Evolutionary conservation across 345 rosid species (phyloP), one percentile per base, ranked within the genome.

Genomic region (Heritiera littoralis): DNA sequence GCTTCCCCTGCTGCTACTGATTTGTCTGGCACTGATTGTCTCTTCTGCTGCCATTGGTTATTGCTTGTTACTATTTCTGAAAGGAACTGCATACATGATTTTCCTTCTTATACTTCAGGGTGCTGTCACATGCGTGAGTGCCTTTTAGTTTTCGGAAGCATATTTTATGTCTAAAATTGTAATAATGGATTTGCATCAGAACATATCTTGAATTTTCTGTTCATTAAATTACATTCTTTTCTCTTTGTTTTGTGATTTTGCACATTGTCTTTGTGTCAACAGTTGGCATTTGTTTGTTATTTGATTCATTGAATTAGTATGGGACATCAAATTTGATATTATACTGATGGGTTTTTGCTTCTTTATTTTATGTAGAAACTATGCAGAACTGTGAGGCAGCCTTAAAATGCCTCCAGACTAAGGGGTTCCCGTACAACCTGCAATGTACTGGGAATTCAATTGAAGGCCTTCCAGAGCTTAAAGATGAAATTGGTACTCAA

Each of bases 351-450:
- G 52, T 30, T 63, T 40, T 1, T 58, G 48, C 32, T 23, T 58
- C 66, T 80, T 28, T 17, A 40, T 81, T 74, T 60, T 20, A 28
- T 80, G 77, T 83, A 88, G 92, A 88, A 84, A 82, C 81, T 60
- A 77, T 85, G 84, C 90, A 83, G 84, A 86, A 83, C 79, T 81
- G 89, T 10, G 90, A 81, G 89, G 94, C 88, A 78, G 75, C 92
- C 72, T 71, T 83, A 72, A 81, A 85, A 79, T 85, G 91, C 83
- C 88, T 84, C 86, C 84, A 79, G 83, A 72, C 82, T 43, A 80
- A 83, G 73, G 91, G 82, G 78, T 82, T 84, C 82, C 85, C 87
- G 75, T 83, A 61, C 79, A 82, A 54, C 38, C 74, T 75, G 79
- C 85, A 80, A 49, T 55, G 35, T 73, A 79, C 78, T 43, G 86